Conservation (phyloP, 768 basidiomycete genomes). For the Phanerodontia chrysosporium region DNA sequence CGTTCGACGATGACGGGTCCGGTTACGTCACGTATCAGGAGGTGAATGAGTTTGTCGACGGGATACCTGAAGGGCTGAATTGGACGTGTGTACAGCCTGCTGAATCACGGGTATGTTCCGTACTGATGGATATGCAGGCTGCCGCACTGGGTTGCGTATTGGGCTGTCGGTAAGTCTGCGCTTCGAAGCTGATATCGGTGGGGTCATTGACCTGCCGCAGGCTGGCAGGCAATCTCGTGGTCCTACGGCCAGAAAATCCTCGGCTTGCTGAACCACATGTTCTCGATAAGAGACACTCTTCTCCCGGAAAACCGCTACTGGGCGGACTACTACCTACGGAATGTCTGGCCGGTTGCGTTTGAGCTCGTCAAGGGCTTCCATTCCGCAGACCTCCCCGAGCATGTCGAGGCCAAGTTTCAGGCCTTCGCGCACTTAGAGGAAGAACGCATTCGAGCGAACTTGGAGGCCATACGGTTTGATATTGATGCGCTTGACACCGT, state of each 20-base stretch:
- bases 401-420: slow-evolving; percentile 16
- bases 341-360: slow-evolving; percentile 10
- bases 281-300: slow-evolving; percentile 5
- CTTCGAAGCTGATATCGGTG: neutral
- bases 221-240: slow-evolving; percentile 17
- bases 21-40: slow-evolving; percentile 31
- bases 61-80: slow-evolving; percentile 23
- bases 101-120: too few species aligned
- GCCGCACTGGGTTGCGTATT: slow-evolving; percentile 30
- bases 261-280: slow-evolving; percentile 11
- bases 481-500: slow-evolving; percentile 28
- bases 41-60: slow-evolving; percentile 27
- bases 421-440: slow-evolving; percentile 22
- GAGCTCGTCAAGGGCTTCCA: slow-evolving; percentile 3
- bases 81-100: slow-evolving; percentile 25
- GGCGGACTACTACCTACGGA: slow-evolving; percentile 24
- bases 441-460: slow-evolving; percentile 17
- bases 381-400: neutral
- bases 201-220: slow-evolving; percentile 10
- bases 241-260: slow-evolving; percentile 12
- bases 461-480: slow-evolving; percentile 22
- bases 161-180: slow-evolving; percentile 22
- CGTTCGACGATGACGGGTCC: slow-evolving; percentile 31
- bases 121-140: slow-evolving; percentile 13
- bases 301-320: slow-evolving; percentile 18